Conservation (phyloP, 176 grass and related monocot species). For the Eleusine coracana region DNA sequence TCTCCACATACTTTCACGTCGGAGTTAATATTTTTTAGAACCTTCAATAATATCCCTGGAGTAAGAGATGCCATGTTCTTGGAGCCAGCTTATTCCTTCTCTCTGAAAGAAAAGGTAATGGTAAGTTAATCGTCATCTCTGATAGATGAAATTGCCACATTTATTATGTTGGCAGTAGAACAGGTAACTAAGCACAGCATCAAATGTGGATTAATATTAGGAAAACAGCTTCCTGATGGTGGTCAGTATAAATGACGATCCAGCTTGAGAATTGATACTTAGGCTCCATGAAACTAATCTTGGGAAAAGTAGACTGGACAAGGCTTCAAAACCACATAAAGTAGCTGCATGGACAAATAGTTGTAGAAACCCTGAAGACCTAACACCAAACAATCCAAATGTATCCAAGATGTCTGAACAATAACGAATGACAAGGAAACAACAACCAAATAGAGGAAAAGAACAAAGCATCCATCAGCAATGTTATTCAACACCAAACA, state of each 20-base stretch:
- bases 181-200: not conserved
- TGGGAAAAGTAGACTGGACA: not conserved
- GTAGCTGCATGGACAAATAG: not conserved
- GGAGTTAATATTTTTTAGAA: conserved; percentile 93
- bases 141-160: not conserved
- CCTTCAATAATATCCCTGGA: conserved; percentile 88
- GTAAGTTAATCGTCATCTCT: not conserved
- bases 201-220: not conserved
- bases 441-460: conserved; percentile 14
- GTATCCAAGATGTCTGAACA: conserved; percentile 20
- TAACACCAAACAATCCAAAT: conserved; percentile 24
- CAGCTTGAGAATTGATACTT: conserved; percentile 1
- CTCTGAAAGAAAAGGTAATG: not conserved
- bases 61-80: conserved; percentile 93
- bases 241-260: not conserved
- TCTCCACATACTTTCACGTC: conserved; percentile 95
- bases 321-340: conserved; percentile 25
- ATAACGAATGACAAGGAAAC: conserved; percentile 6
- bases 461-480: not conserved
- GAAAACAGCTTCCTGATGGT: not conserved
- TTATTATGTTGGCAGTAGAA: not conserved
- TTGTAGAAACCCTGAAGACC: conserved; percentile 5
- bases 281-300: not conserved
- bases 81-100: conserved; percentile 39
- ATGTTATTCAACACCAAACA: conserved; percentile 15